Base-by-base conservation (phyloP, 2,329 filamentous ascomycete species). In the Penicillium psychrosexuale region DNA sequence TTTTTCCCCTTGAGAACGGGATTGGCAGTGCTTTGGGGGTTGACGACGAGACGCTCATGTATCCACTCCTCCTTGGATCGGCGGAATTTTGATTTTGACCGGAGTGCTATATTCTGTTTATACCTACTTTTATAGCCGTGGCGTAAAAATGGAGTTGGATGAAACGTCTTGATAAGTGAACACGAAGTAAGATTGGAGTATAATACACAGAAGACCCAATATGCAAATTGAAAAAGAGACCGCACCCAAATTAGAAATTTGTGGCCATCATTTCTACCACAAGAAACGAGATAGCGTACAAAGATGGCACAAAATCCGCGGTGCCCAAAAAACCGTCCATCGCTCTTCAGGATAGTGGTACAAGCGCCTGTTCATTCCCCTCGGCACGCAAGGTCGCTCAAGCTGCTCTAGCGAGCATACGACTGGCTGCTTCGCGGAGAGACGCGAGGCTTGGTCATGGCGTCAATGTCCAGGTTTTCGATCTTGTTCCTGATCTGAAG, bases 401-500 rank as follows among this genome's bases (percentile, higher is more conserved):
- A 33, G 11, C 12, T 36, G 19, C 38, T 58, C 56, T 64, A 69
- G 33, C 66, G 39, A 19, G 15, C 44, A 43, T 42, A 42, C 2
- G n/a, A 15, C 22, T n/a, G 30, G 28, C 37, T 27, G 22, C 13
- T 12, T 15, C 24, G 51, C 13, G 3, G 28, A 38, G 34, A 24
- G 2, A 2, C 64, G 31, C 66, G 69, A 57, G 70, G 70, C 58
- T 67, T 72, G 47, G 70, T 72, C 47, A 60, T 27, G n/a, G 64
- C 51, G 54, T 65, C 66, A 57, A 73, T 71, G 52, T 72, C 69
- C 51, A 68, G 64, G 42, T 68, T 69, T 47, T 69, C 62, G 22
- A 69, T 74, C 61, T 75, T 72, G 43, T 75, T 69, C 55, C 73
- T 60, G 37, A 73, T 63, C 55, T 73, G 66, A 50, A 45, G 68